A percentile compares a stretch with the other conserved stretches of the same genome.
Conservation (phyloP, 495 filamentous ascomycete species). For the Oidiodendron maius region DNA sequence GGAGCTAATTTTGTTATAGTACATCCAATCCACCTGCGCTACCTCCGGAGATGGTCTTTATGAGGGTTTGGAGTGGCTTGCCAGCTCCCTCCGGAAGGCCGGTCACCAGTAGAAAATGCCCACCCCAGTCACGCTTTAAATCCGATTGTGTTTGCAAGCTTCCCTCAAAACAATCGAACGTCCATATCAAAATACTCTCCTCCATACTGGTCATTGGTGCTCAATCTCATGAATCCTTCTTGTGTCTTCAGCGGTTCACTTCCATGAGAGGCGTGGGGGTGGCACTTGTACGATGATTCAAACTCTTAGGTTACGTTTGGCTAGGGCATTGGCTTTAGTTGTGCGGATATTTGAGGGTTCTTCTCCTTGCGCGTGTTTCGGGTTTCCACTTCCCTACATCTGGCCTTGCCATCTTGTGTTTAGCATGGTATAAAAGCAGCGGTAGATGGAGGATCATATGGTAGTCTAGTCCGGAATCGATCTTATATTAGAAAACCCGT, state of each 20-base stretch:
- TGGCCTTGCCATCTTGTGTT: constrained; percentile 24
- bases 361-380: constrained; percentile 16
- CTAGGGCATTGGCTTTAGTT: background rate
- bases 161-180: constrained; percentile 19
- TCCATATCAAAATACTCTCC: constrained; percentile 24
- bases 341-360: constrained; percentile 5
- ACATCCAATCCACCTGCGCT: constrained; percentile 99
- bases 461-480: constrained; percentile 25
- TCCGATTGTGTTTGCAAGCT: constrained; percentile 14
- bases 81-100: constrained; percentile 88
- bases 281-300: constrained; percentile 26
- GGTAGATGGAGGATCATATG: constrained; percentile 25
- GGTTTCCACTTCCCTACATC: constrained; percentile 12
- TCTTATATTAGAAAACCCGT: constrained; percentile 24
- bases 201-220: constrained; percentile 22
- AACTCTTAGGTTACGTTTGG: constrained; percentile 18
- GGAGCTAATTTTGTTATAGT: constrained; percentile 46
- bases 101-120: constrained; percentile 62
- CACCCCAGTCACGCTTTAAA: too few relatives aligned
- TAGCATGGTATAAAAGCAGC: constrained; percentile 29
- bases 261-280: constrained; percentile 27
- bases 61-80: constrained; percentile 99
- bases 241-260: constrained; percentile 22
- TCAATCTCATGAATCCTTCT: constrained; percentile 20
- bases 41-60: constrained; percentile 99